phyloP scores from a whole-genome alignment of 805 yeast genomes.

The Candida wancherniae region DNA sequence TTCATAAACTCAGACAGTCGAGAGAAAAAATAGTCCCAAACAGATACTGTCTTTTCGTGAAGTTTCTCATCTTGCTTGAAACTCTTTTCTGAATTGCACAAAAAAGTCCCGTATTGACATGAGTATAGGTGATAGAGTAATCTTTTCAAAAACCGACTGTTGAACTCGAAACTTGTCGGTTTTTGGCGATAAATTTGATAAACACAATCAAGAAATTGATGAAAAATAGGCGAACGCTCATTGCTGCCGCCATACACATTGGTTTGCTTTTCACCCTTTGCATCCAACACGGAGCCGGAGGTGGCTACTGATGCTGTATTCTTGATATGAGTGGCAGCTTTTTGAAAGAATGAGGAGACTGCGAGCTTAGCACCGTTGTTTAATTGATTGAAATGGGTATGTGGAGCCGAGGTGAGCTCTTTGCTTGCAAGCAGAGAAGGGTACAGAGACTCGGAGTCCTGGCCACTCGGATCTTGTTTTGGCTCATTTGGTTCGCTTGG shows the following conservation, averaged over 20 bases:
- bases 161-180: constrained; percentile 76
- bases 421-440: too few relatives aligned
- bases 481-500: constrained; percentile 17
- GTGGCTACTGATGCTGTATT: constrained; percentile 31
- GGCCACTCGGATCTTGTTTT: constrained; percentile 10
- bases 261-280: not conserved
- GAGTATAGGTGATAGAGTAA: constrained; percentile 84
- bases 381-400: too few relatives aligned
- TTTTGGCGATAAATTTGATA: constrained; percentile 71
- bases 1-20: constrained; percentile 67
- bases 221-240: constrained; percentile 78
- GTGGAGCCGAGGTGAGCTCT: too few relatives aligned
- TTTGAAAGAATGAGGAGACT: constrained; percentile 31
- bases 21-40: constrained; percentile 90
- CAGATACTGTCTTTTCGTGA: constrained; percentile 57
- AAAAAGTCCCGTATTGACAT: constrained; percentile 91
- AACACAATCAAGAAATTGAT: constrained; percentile 87
- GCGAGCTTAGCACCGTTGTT: constrained; percentile 19
- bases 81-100: constrained; percentile 71
- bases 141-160: constrained; percentile 81
- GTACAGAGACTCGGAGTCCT: constrained; percentile 12
- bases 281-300: constrained; percentile 16
- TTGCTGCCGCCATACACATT: constrained; percentile 30
- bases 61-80: constrained; percentile 33
- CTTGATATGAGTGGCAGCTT: constrained; percentile 39